Base-by-base conservation (phyloP, 1,139 yeast genomes). In the Candida dubliniensis region DNA sequence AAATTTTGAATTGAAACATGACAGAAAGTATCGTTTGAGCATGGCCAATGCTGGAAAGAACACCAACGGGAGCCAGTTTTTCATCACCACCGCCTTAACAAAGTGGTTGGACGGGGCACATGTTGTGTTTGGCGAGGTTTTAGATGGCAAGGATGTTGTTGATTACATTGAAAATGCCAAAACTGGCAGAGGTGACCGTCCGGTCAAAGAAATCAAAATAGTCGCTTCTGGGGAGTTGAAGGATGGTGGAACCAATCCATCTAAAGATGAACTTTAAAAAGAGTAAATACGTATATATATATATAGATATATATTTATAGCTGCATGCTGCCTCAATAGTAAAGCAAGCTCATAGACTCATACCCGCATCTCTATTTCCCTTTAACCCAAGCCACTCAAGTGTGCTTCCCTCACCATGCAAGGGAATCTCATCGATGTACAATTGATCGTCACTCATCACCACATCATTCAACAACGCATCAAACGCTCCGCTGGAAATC, bases 111-210 rank as follows among this genome's bases (percentile, higher is more conserved):
- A 84, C 63, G 85, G 84, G 34, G 67, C 66, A 23, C 90, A 86
- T 63, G 95, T 86, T 53, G 93, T 85, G n/a, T 86, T 86, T 57
- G 95, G 95, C 46, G 87, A 85, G 64, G 84, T 86, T 43, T 48
- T 81, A 9, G 87, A 82, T 41, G 93, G 93, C 18, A 68, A 77
- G 58, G 86, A 83, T 35, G 77, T 83, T 11, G 81, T 81, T 34
- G 70, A 74, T 47, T 65, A 71, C 57, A 75, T 79, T 55, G 87
- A 81, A 56, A 68, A 65, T 42, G 81, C 76, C 48, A 67, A 76
- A 55, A 80, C 82, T 33, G 60, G 65, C 47, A 58, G 66, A 42
- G 69, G 73, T 32, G 81, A 79, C 61, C 74, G 66, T 54, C 89
- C 90, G 31, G 59, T 64, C 38, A 68, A 71, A 55, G 77, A 72